Conservation (phyloP, 768 basidiomycete species). For the Terana coerulea region DNA sequence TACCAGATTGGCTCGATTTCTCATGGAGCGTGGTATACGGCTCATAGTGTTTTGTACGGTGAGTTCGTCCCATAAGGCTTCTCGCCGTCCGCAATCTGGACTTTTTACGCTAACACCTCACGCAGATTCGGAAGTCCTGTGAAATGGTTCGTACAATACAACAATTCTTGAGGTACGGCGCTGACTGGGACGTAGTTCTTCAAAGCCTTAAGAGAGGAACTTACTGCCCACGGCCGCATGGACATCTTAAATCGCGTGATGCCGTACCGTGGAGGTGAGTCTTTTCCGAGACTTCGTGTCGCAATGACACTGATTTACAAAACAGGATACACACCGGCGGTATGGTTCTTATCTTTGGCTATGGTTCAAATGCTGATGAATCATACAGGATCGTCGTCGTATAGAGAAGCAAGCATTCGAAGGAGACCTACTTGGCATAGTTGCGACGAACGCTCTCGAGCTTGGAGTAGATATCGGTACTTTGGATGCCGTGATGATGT, state of each 20-base stretch:
- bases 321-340: constrained; percentile 71
- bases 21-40: constrained; percentile 79
- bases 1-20: constrained; percentile 64
- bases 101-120: too few relatives aligned
- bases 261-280: constrained; percentile 77
- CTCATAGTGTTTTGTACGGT: constrained; percentile 91
- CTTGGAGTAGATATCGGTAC: constrained; percentile 88
- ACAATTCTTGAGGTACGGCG: background rate
- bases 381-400: constrained; percentile 63
- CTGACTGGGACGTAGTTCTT: constrained; percentile 49
- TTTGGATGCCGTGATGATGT: constrained; percentile 86
- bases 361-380: too few relatives aligned
- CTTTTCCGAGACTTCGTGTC: background rate
- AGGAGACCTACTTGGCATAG: constrained; percentile 76
- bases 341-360: constrained; percentile 24
- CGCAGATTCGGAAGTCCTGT: constrained; percentile 73
- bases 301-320: background rate
- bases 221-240: constrained; percentile 69
- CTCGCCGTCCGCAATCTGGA: background rate
- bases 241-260: constrained; percentile 76
- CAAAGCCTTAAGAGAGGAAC: constrained; percentile 67
- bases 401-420: constrained; percentile 88
- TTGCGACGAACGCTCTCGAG: constrained; percentile 89
- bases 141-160: constrained; percentile 54
- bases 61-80: constrained; percentile 3